Conservation (phyloP, 2,329 filamentous ascomycete species). For the Aspergillus latus region DNA sequence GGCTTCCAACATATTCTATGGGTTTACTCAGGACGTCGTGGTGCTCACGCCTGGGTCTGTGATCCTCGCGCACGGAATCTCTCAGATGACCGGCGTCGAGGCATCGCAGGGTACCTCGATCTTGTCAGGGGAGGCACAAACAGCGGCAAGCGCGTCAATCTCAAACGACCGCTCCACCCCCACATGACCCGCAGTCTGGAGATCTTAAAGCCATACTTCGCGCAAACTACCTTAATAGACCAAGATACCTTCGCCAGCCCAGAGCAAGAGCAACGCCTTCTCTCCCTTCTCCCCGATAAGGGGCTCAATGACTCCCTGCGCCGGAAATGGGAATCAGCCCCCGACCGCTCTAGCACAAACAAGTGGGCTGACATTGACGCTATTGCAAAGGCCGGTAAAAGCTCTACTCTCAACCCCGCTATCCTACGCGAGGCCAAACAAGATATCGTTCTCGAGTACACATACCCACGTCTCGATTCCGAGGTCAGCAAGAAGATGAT, state of each 20-base stretch:
- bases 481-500: constrained; percentile 98
- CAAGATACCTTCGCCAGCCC: constrained; percentile 81
- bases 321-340: constrained; percentile 86
- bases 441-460: constrained; percentile 95
- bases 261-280: constrained; percentile 72
- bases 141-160: constrained; percentile 81
- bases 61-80: constrained; percentile 81
- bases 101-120: constrained; percentile 86
- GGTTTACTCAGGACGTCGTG: constrained; percentile 96
- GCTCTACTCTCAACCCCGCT: constrained; percentile 69
- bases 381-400: constrained; percentile 73
- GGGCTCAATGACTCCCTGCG: constrained; percentile 73
- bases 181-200: constrained; percentile 84
- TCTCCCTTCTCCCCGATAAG: constrained; percentile 81
- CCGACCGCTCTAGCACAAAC: constrained; percentile 69
- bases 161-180: constrained; percentile 82
- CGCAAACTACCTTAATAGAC: constrained; percentile 72
- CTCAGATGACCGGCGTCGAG: constrained; percentile 80
- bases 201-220: constrained; percentile 80
- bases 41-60: constrained; percentile 97
- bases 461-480: constrained; percentile 93
- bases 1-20: constrained; percentile 96
- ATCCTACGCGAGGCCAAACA: constrained; percentile 86
- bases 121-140: constrained; percentile 83
- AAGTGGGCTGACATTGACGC: constrained; percentile 96